Evolutionary conservation across 2,329 filamentous ascomycete genomes (phyloP), one percentile per base, ranked within the genome.

Genomic region (Neofusicoccum sp.): DNA sequence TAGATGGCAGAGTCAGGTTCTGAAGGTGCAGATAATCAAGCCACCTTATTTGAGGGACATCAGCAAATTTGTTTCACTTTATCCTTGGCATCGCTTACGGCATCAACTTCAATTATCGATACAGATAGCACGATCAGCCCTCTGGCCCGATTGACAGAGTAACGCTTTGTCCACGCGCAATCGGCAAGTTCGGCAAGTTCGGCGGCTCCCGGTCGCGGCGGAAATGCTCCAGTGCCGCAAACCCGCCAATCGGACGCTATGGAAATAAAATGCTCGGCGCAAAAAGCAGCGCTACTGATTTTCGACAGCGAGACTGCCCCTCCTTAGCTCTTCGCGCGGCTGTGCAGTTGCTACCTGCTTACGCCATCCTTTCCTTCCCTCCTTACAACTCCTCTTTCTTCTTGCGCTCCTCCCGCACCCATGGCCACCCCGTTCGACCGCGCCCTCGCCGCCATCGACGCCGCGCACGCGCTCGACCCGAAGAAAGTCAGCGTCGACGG

Each of bases 361-460:
- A 16, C 31, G 24, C 4, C 20, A 9, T 14, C 31, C 31, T 8
- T n/a, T 47, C 43, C 30, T 24, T 14, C 45, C 5, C 45, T 20
- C 45, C 4, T 14, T 9, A 26, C 36, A n/a, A 7, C 36, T 16
- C 12, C 36, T 40, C 36, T 14, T 14, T 5, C 5, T 14, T 40
- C 12, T 36, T 30, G 30, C 30, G 3, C 20, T 11, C 5, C 28
- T 8, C 8, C 28, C 47, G 14, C 14, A n/a, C 4, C 14, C 30
- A 20, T 60, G 57, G 43, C 66, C 0, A 63, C 65, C 14, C 65
- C 69, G 26, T 76, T 73, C 66, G 63, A 68, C 4, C 67, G 69
- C 43, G 89, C 88, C 28, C 78, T 92, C 41, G 72, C 79, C 38
- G 81, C 86, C 65, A 93, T 96, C 69, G 90, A 95, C 76, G 82